A percentile compares a stretch with the other conserved stretches of the same genome.
Conservation (phyloP, 75 land plant genomes). For the Cupressus sempervirens region DNA sequence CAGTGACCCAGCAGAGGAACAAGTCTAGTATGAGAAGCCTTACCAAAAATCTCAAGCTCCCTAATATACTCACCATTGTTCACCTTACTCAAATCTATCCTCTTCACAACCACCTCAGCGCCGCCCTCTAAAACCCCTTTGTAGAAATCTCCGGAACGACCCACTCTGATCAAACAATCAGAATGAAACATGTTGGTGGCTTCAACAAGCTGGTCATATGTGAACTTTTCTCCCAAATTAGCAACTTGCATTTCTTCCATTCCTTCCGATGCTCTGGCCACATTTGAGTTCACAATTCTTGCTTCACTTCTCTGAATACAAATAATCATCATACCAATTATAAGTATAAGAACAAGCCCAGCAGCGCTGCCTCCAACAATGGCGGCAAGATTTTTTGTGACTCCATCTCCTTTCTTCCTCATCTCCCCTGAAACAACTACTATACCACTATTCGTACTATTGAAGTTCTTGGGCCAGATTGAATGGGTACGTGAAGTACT, state of each 20-base stretch:
- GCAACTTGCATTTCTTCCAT: too few relatives aligned
- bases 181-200: slow-evolving; percentile 20
- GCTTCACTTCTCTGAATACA: not conserved
- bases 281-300: not conserved
- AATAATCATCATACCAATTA: slow-evolving; percentile 7
- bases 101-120: slow-evolving; percentile 20
- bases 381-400: not conserved
- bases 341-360: slow-evolving; percentile 12
- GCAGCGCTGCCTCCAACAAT: slow-evolving; percentile 20
- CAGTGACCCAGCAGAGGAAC: slow-evolving; percentile 30
- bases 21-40: slow-evolving; percentile 25
- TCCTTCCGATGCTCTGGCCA: not conserved
- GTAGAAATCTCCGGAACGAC: slow-evolving; percentile 31
- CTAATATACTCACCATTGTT: slow-evolving; percentile 11
- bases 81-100: slow-evolving; percentile 11
- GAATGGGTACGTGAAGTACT: too few relatives aligned
- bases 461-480: not conserved
- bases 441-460: not conserved
- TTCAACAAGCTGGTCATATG: slow-evolving; percentile 11
- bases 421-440: not conserved
- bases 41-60: slow-evolving; percentile 26
- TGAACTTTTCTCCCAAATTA: slow-evolving; percentile 17
- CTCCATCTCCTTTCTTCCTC: not conserved
- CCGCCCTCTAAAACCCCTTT: slow-evolving; percentile 18
- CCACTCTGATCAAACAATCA: slow-evolving; percentile 14